Evolutionary conservation across 2,329 filamentous ascomycete genomes (phyloP).

Genomic region (Botrytis sinoallii): DNA sequence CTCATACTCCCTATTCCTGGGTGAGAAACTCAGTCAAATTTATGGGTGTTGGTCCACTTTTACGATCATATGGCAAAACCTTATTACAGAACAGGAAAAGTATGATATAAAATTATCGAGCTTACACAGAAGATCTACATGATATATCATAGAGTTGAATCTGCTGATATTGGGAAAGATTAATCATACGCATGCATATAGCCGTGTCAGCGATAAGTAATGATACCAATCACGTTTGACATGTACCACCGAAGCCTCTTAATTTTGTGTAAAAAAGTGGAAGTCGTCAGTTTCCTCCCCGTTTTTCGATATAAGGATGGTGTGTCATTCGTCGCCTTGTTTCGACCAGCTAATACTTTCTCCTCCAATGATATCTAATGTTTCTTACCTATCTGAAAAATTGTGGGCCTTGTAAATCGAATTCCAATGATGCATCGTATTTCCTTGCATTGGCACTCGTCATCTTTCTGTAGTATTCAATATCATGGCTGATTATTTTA

Average conservation of each 20-base stretch:
- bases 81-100: neutral
- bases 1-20: neutral
- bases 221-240: neutral
- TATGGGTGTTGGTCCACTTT: neutral
- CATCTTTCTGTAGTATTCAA: neutral
- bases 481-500: neutral
- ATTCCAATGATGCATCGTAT: neutral
- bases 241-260: neutral
- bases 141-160: neutral
- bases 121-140: neutral
- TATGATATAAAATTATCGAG: neutral
- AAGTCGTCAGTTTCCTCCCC: neutral
- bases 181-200: neutral
- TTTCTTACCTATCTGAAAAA: neutral
- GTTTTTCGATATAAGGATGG: neutral
- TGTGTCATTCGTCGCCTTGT: neutral
- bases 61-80: neutral
- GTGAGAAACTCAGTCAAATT: neutral
- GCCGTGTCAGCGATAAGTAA: neutral
- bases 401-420: too few relatives aligned
- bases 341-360: neutral
- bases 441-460: neutral
- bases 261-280: neutral
- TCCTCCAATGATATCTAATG: neutral
- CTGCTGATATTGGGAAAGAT: neutral